Base-by-base conservation (phyloP, 257 asterid genomes). In the Solanum bulbocastanum region DNA sequence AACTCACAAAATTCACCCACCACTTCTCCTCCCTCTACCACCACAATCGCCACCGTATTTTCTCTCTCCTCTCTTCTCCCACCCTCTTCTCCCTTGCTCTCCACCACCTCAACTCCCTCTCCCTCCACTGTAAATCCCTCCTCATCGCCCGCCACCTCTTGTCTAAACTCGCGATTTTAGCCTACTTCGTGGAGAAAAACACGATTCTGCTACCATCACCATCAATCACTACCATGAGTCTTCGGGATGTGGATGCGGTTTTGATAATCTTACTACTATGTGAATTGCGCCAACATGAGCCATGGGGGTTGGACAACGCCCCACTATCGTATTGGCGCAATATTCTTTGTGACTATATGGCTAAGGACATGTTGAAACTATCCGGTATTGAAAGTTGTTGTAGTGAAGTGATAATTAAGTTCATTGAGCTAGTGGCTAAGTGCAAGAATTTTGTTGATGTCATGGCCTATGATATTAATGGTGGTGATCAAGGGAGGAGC, bases 61-160 rank as follows among this genome's bases (percentile, higher is more conserved):
- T 90, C 85, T 33, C 94, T 10, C 90, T 96, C 90, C 95, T 96
- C 89, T 92, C 98, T 87, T 91, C 96, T 89, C 98, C 98, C 8
- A 68, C 90, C 42, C 92, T 91, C 89, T 96, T 95, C 92, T 87
- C 92, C 89, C 93, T 95, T 92, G 90, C 98, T 18, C 93, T 96
- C 93, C 94, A 90, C 91, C 93, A 90, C 96, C 98, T 96, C 87
- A 96, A 93, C n/a, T 91, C 98, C 86, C 95, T 94, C 88, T 92
- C 98, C 46, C 98, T 94, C 91, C 96, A 79, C 89, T 90, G 89
- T 49, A 96, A 94, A 27, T 94, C 95, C 90, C 92, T 94, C 86
- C 98, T 96, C 92, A 91, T 96, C 69, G 95, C 97, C 91, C 92
- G 91, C 89, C 91, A 94, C 93, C 96, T 94, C 91, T 49, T 93